A percentile compares a stretch with the other conserved stretches of the same genome.
These are phyloP conservation scores for Pterocarpus macrocarpus DNA, from an alignment of 306 rosid genomes.

Conservation along the genomic window DNA sequence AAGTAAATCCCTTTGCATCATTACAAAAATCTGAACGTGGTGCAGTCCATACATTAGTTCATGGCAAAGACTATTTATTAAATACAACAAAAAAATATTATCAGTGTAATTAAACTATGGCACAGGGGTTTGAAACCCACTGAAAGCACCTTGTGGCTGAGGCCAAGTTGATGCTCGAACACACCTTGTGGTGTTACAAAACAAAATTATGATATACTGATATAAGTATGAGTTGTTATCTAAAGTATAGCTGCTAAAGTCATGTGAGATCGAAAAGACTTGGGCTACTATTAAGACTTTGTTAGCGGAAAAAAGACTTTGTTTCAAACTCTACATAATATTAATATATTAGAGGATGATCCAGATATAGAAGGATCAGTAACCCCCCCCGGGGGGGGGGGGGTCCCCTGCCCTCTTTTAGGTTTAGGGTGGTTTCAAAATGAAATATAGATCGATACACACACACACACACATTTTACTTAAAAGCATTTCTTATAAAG, in stretches of 20 bases:
- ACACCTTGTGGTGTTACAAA: constrained; percentile 1
- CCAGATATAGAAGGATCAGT: no score
- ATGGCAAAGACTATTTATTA: background rate
- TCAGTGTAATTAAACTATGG: background rate
- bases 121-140: background rate
- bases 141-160: background rate
- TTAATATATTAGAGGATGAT: no score
- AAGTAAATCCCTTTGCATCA: background rate
- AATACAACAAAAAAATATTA: background rate
- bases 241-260: background rate
- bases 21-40: background rate
- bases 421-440: no score
- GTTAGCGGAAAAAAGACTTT: background rate
- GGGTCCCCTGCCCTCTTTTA: no score
- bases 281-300: background rate
- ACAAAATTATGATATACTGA: background rate
- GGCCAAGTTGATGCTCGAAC: background rate
- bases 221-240: background rate
- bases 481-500: background rate
- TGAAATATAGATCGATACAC: no score
- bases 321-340: constrained; percentile 1
- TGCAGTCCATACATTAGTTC: background rate
- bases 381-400: no score
- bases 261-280: background rate
- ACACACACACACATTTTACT: background rate